Evolutionary conservation across 345 rosid genomes (phyloP).

Genomic region (Syzygium oleosum): DNA sequence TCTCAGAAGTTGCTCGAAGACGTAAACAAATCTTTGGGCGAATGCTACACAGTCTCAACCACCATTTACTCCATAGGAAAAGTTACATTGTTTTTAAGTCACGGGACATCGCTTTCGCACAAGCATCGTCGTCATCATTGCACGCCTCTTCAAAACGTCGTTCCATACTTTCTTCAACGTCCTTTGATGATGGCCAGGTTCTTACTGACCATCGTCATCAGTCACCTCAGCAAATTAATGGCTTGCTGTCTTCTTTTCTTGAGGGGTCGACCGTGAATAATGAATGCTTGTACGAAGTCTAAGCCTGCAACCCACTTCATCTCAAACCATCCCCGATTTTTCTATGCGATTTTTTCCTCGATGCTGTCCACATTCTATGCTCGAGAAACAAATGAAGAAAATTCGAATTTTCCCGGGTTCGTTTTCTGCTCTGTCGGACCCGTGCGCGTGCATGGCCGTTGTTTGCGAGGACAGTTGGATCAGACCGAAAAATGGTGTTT

Average conservation of each 20-base stretch:
- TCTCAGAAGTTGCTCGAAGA: background rate
- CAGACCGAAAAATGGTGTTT: background rate
- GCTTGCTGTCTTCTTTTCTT: background rate
- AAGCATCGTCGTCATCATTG: background rate
- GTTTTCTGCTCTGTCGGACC: background rate
- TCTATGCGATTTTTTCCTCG: no score
- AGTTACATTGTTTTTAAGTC: background rate
- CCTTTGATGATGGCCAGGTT: background rate
- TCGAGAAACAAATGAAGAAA: background rate
- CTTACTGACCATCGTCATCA: background rate
- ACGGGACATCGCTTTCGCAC: background rate
- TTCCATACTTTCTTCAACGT: background rate
- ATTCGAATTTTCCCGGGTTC: background rate
- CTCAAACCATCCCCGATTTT: background rate
- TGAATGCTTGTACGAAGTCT: background rate
- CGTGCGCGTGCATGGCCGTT: background rate
- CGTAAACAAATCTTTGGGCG: background rate
- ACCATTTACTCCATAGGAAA: background rate
- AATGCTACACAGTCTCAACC: background rate
- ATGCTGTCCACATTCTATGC: background rate
- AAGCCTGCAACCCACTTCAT: background rate
- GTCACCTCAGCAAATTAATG: background rate
- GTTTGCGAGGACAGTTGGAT: background rate
- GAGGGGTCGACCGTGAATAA: background rate
- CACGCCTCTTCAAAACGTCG: background rate